A percentile compares a stretch with the other conserved stretches of the same genome.
These are phyloP conservation scores for Tubosaeta brunneosetosa DNA, from an alignment of 768 basidiomycete genomes.

Conservation along the genomic window DNA sequence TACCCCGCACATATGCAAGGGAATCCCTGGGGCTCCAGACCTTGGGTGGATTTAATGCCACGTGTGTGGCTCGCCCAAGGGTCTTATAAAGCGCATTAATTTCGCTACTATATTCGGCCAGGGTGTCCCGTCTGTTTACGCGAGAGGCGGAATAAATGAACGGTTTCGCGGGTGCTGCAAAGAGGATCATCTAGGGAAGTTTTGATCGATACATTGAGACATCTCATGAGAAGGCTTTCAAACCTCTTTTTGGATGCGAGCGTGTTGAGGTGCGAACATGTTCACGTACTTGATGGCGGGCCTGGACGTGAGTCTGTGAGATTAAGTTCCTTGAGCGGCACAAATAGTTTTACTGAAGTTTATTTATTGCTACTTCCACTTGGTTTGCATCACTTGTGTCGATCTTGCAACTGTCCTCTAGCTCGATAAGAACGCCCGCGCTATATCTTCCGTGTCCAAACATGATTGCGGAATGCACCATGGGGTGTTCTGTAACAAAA, in stretches of 20 bases:
- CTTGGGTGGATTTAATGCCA: slow-evolving; percentile 9
- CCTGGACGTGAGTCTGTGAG: not conserved
- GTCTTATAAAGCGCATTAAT: not conserved
- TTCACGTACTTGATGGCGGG: not conserved
- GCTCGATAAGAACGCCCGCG: slow-evolving; percentile 14
- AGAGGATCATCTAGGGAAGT: not conserved
- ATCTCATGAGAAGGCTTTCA: not conserved
- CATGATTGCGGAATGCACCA: slow-evolving; percentile 14
- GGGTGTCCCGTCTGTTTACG: not conserved
- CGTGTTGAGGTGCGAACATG: not conserved
- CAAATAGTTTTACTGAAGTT: not conserved
- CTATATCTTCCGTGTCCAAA: slow-evolving; percentile 21
- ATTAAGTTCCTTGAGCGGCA: not conserved
- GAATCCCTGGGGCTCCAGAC: slow-evolving; percentile 5
- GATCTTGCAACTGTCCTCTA: slow-evolving; percentile 6
- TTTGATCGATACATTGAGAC: not conserved
- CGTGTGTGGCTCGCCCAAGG: not conserved
- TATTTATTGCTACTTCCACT: slow-evolving; percentile 9
- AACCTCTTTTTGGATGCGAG: not conserved
- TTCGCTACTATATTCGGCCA: not conserved
- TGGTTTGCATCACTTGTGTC: slow-evolving; percentile 7
- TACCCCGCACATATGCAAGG: slow-evolving; percentile 9
- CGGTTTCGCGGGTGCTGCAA: not conserved
- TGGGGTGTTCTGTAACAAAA: slow-evolving; percentile 9
- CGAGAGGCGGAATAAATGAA: not conserved